Conservation (phyloP, 495 filamentous ascomycete species). For the Pyronema omphalodes region DNA sequence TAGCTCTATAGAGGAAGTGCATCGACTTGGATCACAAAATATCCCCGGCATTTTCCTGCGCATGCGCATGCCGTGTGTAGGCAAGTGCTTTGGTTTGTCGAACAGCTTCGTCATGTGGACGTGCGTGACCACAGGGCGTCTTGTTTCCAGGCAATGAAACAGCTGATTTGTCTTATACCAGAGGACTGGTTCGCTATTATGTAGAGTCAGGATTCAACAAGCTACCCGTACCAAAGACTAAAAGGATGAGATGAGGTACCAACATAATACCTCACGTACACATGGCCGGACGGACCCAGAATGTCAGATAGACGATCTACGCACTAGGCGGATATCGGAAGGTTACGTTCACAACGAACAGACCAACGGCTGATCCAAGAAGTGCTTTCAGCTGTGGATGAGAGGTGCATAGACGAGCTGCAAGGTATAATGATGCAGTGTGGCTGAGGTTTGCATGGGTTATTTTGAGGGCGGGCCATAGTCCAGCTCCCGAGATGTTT, state of each 20-base stretch:
- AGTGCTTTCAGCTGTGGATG: neutral
- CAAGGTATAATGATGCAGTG: slow-evolving; percentile 1
- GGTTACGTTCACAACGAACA: neutral
- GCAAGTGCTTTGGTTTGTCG: neutral
- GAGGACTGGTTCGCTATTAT: neutral
- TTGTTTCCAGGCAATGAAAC: neutral
- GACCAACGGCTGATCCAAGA: neutral
- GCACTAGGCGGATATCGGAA: neutral
- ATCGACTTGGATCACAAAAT: neutral
- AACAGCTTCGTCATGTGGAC: neutral
- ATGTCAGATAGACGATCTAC: neutral
- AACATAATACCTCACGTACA: too few relatives aligned
- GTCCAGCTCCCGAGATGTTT: neutral
- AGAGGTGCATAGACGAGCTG: neutral
- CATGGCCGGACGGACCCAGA: neutral
- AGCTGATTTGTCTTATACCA: neutral
- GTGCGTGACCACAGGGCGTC: neutral
- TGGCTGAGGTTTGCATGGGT: neutral
- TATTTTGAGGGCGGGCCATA: neutral
- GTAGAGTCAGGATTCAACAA: neutral
- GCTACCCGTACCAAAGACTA: too few relatives aligned
- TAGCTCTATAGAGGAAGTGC: too few relatives aligned
- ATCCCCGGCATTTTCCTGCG: neutral
- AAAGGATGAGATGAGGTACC: too few relatives aligned
- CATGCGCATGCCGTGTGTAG: neutral